Percentiles rank a stretch among this genome's conserved stretches.
These are phyloP conservation scores for Botrytis fabae DNA, from an alignment of 2,329 filamentous ascomycete species.

Conservation along the genomic window DNA sequence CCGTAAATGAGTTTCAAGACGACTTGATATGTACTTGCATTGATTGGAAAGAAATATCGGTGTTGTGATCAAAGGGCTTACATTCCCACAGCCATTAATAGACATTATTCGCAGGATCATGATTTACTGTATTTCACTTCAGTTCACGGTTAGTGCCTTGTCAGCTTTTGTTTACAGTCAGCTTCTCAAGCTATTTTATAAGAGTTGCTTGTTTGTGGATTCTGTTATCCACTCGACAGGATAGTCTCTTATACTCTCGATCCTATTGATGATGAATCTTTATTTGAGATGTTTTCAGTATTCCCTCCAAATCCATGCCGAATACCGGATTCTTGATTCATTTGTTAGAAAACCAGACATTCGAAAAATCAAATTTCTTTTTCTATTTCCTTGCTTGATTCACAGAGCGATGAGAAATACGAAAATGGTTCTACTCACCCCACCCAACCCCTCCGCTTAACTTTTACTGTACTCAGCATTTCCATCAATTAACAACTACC, in stretches of 20 bases:
- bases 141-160: not conserved
- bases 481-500: not conserved
- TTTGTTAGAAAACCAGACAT: no score
- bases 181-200: not conserved
- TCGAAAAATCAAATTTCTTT: not conserved
- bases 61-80: not conserved
- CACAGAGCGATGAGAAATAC: not conserved
- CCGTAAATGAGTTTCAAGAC: not conserved
- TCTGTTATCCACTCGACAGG: not conserved
- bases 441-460: not conserved
- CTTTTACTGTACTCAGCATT: not conserved
- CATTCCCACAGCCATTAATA: not conserved
- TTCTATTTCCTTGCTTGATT: not conserved
- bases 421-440: not conserved
- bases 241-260: no score
- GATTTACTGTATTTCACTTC: not conserved
- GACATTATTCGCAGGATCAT: not conserved
- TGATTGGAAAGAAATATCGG: not conserved
- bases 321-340: no score
- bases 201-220: not conserved
- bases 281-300: not conserved
- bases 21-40: not conserved
- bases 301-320: not conserved
- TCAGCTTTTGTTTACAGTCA: not conserved
- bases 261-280: not conserved